Evolutionary conservation across 139 green algal species (phyloP), one percentile per base, ranked within the genome.

Genomic region (Chlorella sp.): DNA sequence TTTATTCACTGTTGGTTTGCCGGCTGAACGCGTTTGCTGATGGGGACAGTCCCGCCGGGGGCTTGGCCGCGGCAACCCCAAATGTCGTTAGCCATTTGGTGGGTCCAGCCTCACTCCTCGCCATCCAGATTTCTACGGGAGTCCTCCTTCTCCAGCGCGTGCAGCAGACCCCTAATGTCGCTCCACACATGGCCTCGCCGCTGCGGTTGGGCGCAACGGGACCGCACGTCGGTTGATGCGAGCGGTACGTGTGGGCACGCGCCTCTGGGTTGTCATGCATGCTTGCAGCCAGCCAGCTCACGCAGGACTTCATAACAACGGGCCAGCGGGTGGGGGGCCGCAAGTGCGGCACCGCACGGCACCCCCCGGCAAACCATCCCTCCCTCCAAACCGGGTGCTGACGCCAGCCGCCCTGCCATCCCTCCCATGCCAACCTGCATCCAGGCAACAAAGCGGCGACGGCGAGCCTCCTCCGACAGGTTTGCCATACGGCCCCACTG

Each of bases 401-500:
- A 13, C 23, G 60, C n/a, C 60, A 67, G 25, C 60, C 60, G 60
- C 60, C 60, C 21, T 32, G 18, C 60, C 4, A 30, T 15, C 60
- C 25, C 60, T 67, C 25, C 60, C 60, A 60, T 21, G n/a, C n/a
- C n/a, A n/a, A 89, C 78, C 64, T 90, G 84, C 73, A 93, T 71
- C 86, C 87, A 94, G 12, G 60, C 85, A 60, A 87, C 78, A 65
- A 94, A 34, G 1, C 90, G 73, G 41, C 90, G 72, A 39, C 74
- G 70, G 16, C 87, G 80, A 18, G 89, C 78, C 75, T 91, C 87
- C 16, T 41, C 28, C 2, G 76, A 47, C 67, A 91, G 69, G 1
- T 79, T 32, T 1, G 18, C 47, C 69, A 60, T 89, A 4, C 69
- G 55, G 16, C 86, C 63, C 55, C 60, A 87, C 78, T 88, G 87